Conservation (phyloP, 1,139 yeast species). For the Magnusiomyces tetraspermus region DNA sequence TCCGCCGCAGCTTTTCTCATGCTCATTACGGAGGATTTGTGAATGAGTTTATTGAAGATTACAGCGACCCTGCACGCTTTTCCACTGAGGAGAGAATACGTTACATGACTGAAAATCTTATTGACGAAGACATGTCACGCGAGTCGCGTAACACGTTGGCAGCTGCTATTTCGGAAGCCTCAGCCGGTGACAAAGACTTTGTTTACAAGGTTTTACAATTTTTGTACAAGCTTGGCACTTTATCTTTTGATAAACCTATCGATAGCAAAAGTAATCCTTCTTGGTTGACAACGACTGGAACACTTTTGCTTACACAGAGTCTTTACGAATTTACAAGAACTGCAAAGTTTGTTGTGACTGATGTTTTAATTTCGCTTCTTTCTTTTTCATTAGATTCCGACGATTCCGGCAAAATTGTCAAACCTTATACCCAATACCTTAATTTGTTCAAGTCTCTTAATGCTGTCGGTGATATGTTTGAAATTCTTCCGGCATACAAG, state of each 20-base stretch:
- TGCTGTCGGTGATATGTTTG: not conserved
- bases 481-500: not conserved
- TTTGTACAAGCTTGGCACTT: not conserved
- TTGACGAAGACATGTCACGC: slow-evolving; percentile 6
- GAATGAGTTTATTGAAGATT: slow-evolving; percentile 9
- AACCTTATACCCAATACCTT: not conserved
- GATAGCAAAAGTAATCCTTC: not conserved
- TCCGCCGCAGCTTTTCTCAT: slow-evolving; percentile 10
- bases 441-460: slow-evolving; percentile 1
- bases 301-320: slow-evolving; percentile 15
- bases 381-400: slow-evolving; percentile 1
- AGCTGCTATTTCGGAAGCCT: slow-evolving; percentile 5
- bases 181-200: not conserved
- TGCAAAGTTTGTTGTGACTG: slow-evolving; percentile 17
- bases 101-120: not conserved
- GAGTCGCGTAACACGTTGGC: slow-evolving; percentile 1
- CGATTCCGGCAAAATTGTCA: not conserved
- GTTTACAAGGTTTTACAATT: not conserved
- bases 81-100: slow-evolving; percentile 9
- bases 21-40: slow-evolving; percentile 9
- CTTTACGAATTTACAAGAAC: slow-evolving; percentile 18
- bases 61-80: slow-evolving; percentile 3
- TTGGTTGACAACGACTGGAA: slow-evolving; percentile 18
- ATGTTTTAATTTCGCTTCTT: slow-evolving; percentile 19
- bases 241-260: not conserved